phyloP scores from a whole-genome alignment of 495 filamentous ascomycete genomes.

The Trichoderma virens region DNA sequence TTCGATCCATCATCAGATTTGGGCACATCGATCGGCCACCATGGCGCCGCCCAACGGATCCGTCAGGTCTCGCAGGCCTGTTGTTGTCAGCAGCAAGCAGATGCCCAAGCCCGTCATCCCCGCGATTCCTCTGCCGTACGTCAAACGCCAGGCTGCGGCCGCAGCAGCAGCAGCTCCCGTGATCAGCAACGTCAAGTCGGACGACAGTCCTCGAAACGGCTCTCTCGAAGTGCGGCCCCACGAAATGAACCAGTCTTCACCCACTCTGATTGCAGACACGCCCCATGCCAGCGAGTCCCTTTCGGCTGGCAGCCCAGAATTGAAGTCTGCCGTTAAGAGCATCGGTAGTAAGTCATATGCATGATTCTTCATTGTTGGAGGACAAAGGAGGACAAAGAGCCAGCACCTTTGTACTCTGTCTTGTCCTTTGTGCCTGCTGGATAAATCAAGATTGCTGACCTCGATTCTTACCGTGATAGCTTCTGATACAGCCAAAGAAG shows the following conservation, averaged over 20 bases:
- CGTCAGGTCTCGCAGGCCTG: neutral
- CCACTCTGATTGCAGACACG: neutral
- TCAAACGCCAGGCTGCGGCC: constrained; percentile 10
- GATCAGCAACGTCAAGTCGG: neutral
- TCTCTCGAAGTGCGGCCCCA: neutral
- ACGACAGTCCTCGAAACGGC: neutral
- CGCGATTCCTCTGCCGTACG: constrained; percentile 11
- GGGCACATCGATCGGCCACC: neutral
- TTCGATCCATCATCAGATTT: neutral
- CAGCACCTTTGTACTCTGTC: too few species aligned
- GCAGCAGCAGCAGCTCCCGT: constrained; percentile 8
- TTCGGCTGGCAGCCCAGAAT: neutral
- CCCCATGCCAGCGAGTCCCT: neutral
- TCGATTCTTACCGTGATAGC: neutral
- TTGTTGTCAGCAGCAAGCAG: neutral
- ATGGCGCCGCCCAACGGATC: constrained; percentile 10
- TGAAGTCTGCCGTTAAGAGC: neutral
- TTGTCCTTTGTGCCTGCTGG: neutral
- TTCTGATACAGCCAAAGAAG: neutral
- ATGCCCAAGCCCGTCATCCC: constrained; percentile 1
- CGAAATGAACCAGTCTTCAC: neutral
- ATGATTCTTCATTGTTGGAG: neutral
- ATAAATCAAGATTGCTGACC: neutral
- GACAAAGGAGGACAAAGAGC: too few species aligned
- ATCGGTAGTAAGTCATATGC: neutral